Percentiles rank a stretch among this genome's conserved stretches.
These are phyloP conservation scores for Hibiscus syriacus DNA, from an alignment of 345 rosid species.

Conservation along the genomic window DNA sequence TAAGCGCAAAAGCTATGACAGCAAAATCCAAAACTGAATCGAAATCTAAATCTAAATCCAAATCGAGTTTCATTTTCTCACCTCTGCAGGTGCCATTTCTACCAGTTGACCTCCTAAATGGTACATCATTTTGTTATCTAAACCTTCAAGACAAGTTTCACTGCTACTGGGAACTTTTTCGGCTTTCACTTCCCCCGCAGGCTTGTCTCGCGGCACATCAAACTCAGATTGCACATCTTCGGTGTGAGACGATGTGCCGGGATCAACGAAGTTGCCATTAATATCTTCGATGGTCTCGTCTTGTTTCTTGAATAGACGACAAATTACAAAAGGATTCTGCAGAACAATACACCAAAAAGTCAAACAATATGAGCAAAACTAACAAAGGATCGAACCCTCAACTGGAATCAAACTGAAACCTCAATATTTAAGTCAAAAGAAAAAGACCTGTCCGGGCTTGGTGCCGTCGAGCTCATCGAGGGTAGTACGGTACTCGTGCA, in stretches of 20 bases:
- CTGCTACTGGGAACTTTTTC: constrained; percentile 14
- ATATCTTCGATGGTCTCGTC: constrained; percentile 29
- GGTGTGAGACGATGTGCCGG: constrained; percentile 11
- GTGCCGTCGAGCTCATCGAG: constrained; percentile 60
- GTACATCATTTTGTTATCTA: no score
- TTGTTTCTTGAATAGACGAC: constrained; percentile 64
- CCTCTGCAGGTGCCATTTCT: constrained; percentile 16
- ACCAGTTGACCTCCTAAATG: no score
- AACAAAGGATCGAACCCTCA: neutral
- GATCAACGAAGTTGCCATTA: constrained; percentile 32
- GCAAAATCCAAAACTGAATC: neutral
- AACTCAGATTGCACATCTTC: constrained; percentile 26
- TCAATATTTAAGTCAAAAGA: no score
- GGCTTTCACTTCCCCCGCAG: constrained; percentile 16
- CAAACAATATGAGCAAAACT: neutral
- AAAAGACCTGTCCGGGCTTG: constrained; percentile 76
- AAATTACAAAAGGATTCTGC: constrained; percentile 62
- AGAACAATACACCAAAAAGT: neutral
- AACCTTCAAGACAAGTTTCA: constrained; percentile 12
- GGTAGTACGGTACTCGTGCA: constrained; percentile 86
- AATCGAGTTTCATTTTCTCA: constrained; percentile 21
- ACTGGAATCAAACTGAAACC: no score
- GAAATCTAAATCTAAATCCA: neutral
- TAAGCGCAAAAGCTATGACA: neutral
- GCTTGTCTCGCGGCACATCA: constrained; percentile 22